Percentiles rank a stretch among this genome's conserved stretches.
These are phyloP conservation scores for Arabidopsis lyrata DNA, from an alignment of 441 rosid species.

Conservation along the genomic window DNA sequence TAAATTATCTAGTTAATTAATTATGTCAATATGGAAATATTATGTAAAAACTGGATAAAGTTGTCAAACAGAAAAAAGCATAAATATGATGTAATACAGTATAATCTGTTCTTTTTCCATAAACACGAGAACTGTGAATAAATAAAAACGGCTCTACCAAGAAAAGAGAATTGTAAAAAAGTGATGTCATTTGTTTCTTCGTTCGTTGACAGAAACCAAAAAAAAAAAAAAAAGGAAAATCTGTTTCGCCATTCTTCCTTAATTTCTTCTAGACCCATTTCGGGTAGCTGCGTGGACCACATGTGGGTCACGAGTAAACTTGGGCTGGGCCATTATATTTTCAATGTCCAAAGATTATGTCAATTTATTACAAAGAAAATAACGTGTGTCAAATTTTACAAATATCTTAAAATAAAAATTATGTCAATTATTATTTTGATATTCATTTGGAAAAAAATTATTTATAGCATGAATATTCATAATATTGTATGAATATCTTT, in stretches of 20 bases:
- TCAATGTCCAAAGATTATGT: not conserved
- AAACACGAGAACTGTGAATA: too few relatives aligned
- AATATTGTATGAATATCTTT: not conserved
- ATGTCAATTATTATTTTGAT: not conserved
- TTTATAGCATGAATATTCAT: not conserved
- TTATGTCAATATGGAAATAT: too few relatives aligned
- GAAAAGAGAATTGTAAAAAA: too few relatives aligned
- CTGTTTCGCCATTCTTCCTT: not conserved
- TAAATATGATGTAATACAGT: too few relatives aligned
- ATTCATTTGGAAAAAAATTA: not conserved
- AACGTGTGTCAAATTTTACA: not conserved
- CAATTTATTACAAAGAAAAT: not conserved
- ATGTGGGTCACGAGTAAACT: not conserved
- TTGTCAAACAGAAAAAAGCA: too few relatives aligned
- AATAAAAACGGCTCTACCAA: too few relatives aligned
- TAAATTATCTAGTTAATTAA: too few relatives aligned
- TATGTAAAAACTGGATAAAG: too few relatives aligned
- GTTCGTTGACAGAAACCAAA: too few relatives aligned
- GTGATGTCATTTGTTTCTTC: too few relatives aligned
- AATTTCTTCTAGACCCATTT: not conserved
- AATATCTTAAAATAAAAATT: not conserved
- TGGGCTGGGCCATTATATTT: slow-evolving; percentile 33
- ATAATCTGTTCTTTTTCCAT: too few relatives aligned
- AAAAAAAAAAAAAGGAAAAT: too few relatives aligned
- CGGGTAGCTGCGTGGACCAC: not conserved